Conservation (phyloP, 345 rosid species). For the Corchorus olitorius region DNA sequence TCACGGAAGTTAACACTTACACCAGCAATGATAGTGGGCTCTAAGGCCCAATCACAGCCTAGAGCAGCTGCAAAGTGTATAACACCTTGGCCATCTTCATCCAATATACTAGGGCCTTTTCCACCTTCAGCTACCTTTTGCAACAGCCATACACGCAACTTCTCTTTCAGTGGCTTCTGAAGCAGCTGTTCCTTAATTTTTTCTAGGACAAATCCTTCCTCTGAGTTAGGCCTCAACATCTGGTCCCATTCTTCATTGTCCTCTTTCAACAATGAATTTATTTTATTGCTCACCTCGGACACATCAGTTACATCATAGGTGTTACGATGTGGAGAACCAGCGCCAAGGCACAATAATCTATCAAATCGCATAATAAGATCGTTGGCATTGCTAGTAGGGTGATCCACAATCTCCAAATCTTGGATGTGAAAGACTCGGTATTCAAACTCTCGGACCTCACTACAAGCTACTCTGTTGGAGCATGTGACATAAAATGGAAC, state of each 20-base stretch:
- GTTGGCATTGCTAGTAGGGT: constrained; percentile 22
- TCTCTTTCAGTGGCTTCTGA: constrained; percentile 59
- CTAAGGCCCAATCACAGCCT: constrained; percentile 88
- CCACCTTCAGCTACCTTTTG: constrained; percentile 72
- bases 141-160: constrained; percentile 72
- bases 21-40: constrained; percentile 69
- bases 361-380: constrained; percentile 65
- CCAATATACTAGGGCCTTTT: constrained; percentile 69
- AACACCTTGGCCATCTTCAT: constrained; percentile 79
- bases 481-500: constrained; percentile 92
- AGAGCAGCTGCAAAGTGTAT: constrained; percentile 85
- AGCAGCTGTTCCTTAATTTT: background rate
- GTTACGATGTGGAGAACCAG: constrained; percentile 34
- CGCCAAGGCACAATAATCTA: constrained; percentile 49
- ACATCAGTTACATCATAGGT: constrained; percentile 33
- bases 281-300: constrained; percentile 56
- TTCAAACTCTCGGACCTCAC: constrained; percentile 93
- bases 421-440: constrained; percentile 28
- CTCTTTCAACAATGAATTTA: constrained; percentile 65
- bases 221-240: background rate
- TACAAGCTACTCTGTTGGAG: constrained; percentile 89
- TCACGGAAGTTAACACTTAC: constrained; percentile 89
- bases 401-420: constrained; percentile 43
- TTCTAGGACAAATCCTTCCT: constrained; percentile 25
- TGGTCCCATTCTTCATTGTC: constrained; percentile 62